Conservation (phyloP, 2,329 filamentous ascomycete species). For the Pestalotiopsis sp. region DNA sequence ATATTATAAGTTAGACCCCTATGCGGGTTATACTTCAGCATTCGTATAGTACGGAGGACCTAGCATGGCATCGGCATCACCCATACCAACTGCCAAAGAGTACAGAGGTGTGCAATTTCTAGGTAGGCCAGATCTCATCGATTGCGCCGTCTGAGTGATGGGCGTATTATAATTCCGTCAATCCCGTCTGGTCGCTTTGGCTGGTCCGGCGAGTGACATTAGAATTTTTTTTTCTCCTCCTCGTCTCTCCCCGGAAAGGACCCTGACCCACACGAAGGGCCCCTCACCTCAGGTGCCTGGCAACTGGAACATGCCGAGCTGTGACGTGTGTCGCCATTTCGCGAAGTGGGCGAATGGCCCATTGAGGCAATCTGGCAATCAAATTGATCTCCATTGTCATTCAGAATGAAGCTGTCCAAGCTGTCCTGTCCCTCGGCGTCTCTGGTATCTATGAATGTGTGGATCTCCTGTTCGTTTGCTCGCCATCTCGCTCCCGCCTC, state of each 20-base stretch:
- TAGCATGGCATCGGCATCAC: neutral
- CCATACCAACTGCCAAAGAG: no score
- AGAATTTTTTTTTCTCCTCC: neutral
- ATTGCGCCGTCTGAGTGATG: neutral
- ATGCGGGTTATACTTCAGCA: neutral
- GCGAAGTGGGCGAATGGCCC: neutral
- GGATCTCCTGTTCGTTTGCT: no score
- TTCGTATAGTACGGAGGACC: neutral
- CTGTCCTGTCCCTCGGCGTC: neutral
- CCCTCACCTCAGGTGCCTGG: neutral
- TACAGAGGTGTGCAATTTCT: no score
- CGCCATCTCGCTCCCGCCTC: no score
- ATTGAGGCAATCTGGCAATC: neutral
- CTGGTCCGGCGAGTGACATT: neutral
- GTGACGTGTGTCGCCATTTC: constrained; percentile 5
- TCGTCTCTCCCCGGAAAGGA: neutral
- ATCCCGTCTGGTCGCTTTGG: neutral
- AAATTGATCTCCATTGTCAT: neutral
- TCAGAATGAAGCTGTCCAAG: neutral
- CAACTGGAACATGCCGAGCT: constrained; percentile 3
- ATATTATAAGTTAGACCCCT: neutral
- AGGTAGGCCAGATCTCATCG: neutral
- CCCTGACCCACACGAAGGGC: constrained; percentile 6
- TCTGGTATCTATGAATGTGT: no score
- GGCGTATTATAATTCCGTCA: neutral